phyloP scores from a whole-genome alignment of 495 filamentous ascomycete species.

The Trichoderma virens region DNA sequence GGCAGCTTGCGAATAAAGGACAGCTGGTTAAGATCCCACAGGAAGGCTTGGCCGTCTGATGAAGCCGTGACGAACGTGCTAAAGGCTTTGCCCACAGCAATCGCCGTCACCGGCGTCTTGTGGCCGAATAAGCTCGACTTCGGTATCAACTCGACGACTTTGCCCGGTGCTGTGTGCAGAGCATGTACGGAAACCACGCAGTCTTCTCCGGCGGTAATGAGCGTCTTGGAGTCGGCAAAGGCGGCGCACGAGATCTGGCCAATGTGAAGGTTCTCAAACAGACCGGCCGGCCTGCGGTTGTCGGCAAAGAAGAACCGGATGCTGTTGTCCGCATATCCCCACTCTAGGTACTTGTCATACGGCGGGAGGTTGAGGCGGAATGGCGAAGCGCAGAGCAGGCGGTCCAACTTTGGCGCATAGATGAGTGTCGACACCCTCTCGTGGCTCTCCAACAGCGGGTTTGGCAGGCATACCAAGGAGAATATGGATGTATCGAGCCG shows the following conservation, averaged over 20 bases:
- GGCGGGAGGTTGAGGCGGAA: constrained; percentile 84
- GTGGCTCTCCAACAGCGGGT: constrained; percentile 71
- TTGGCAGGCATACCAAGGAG: constrained; percentile 70
- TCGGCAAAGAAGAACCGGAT: constrained; percentile 83
- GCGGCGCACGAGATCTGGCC: constrained; percentile 73
- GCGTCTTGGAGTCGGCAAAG: constrained; percentile 81
- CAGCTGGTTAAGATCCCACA: constrained; percentile 91
- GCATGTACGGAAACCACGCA: constrained; percentile 83
- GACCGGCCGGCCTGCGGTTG: constrained; percentile 54
- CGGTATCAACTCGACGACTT: constrained; percentile 72
- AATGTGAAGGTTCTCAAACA: constrained; percentile 89
- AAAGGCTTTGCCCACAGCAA: constrained; percentile 81
- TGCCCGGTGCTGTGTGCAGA: constrained; percentile 45
- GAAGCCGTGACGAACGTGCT: constrained; percentile 77
- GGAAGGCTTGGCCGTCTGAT: constrained; percentile 68
- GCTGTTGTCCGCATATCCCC: constrained; percentile 91
- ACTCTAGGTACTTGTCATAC: constrained; percentile 89
- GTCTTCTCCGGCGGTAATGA: constrained; percentile 86
- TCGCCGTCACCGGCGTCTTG: constrained; percentile 65
- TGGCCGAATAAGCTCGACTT: constrained; percentile 82
- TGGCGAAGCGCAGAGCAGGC: constrained; percentile 73
- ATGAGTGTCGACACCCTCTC: constrained; percentile 74
- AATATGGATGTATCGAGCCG: constrained; percentile 73
- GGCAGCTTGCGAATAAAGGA: constrained; percentile 75
- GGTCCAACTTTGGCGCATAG: constrained; percentile 72